A percentile compares a stretch with the other conserved stretches of the same genome.
Evolutionary conservation across 2,329 filamentous ascomycete species (phyloP).

Genomic region (Plectosphaerella sp.): DNA sequence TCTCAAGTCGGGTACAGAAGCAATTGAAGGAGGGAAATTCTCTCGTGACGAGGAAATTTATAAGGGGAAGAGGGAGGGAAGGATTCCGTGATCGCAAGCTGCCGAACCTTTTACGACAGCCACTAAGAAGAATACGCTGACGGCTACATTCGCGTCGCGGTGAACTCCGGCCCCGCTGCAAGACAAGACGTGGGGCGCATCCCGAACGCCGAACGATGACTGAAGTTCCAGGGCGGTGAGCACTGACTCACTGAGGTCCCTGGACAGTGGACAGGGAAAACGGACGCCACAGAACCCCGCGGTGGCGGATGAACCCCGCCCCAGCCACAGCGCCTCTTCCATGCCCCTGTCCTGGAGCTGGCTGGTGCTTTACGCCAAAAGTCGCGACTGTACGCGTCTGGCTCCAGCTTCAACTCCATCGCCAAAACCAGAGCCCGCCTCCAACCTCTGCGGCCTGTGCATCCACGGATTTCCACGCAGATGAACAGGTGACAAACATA

Average conservation of each 20-base stretch:
- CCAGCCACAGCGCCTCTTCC: conserved; percentile 5
- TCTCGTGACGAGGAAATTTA: too few relatives aligned
- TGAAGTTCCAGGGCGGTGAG: background rate
- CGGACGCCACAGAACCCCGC: background rate
- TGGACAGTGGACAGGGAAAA: too few relatives aligned
- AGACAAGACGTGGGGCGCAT: background rate
- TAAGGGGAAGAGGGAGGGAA: too few relatives aligned
- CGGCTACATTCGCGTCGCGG: background rate
- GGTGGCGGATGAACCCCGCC: background rate
- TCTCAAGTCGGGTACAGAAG: too few relatives aligned
- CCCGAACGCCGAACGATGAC: background rate
- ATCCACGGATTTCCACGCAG: too few relatives aligned
- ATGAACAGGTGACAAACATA: too few relatives aligned
- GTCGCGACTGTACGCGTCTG: conserved; percentile 19
- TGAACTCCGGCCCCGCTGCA: too few relatives aligned
- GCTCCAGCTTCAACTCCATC: conserved; percentile 7
- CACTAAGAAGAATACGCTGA: background rate
- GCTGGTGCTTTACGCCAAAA: conserved; percentile 26
- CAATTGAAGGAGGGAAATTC: too few relatives aligned
- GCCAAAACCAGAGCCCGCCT: background rate
- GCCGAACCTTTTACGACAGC: background rate
- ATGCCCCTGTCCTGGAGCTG: background rate
- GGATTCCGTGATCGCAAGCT: background rate
- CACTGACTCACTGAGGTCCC: too few relatives aligned
- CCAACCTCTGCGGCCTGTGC: too few relatives aligned